These are phyloP conservation scores for Boletellus ananas DNA, from an alignment of 768 basidiomycete genomes.

Conservation along the genomic window DNA sequence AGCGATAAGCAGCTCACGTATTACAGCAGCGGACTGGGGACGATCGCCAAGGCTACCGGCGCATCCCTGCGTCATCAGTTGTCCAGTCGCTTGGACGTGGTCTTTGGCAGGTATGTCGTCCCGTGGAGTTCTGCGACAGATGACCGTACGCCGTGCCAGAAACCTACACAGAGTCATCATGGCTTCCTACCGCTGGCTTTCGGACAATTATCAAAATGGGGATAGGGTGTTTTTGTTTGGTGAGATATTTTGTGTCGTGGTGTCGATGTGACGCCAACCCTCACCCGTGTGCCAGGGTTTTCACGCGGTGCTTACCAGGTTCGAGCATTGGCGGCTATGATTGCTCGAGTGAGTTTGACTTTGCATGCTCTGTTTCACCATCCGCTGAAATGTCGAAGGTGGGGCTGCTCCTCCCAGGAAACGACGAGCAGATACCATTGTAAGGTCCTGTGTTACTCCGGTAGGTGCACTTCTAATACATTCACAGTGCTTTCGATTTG, in stretches of 20 bases:
- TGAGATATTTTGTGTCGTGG: conserved; percentile 5
- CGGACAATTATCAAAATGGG: conserved; percentile 35
- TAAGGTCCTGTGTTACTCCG: conserved; percentile 6
- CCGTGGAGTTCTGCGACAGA: background rate
- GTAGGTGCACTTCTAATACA: background rate
- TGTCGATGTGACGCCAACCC: background rate
- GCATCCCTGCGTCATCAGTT: conserved; percentile 20
- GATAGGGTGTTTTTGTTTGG: conserved; percentile 43
- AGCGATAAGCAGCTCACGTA: conserved; percentile 34
- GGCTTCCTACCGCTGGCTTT: conserved; percentile 39
- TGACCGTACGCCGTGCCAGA: conserved; percentile 18
- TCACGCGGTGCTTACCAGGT: conserved; percentile 49
- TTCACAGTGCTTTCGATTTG: conserved; percentile 36
- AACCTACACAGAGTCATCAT: conserved; percentile 35
- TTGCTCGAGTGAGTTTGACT: conserved; percentile 30
- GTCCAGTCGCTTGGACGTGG: conserved; percentile 31
- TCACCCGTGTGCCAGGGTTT: conserved; percentile 32
- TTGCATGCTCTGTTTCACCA: no score
- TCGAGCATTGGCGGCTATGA: conserved; percentile 42
- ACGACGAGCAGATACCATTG: conserved; percentile 42
- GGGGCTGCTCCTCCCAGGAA: conserved; percentile 39
- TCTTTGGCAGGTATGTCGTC: conserved; percentile 34
- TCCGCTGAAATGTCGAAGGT: conserved; percentile 26
- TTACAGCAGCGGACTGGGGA: conserved; percentile 40
- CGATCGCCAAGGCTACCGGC: conserved; percentile 27